phyloP scores from a whole-genome alignment of 2,329 filamentous ascomycete species.

The Teratosphaeria viscida region DNA sequence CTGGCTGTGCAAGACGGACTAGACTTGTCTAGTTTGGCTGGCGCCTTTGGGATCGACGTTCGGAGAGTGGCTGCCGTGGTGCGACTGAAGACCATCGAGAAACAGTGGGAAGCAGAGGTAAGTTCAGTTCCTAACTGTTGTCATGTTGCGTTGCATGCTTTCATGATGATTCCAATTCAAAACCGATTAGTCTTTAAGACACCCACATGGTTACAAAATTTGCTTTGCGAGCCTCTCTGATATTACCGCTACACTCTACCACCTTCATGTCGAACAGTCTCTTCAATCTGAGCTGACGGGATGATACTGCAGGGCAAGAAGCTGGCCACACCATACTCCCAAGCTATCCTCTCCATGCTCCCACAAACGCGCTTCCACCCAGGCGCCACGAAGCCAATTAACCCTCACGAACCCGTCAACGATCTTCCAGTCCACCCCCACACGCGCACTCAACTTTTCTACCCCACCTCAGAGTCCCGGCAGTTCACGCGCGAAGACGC shows the following conservation, averaged over 20 bases:
- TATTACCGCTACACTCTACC: conserved; percentile 2
- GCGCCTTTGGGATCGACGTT: conserved; percentile 68
- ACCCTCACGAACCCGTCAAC: conserved; percentile 51
- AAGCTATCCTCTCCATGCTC: conserved; percentile 69
- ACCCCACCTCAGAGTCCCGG: conserved; percentile 53
- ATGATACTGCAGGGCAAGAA: conserved; percentile 53
- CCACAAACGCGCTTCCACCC: conserved; percentile 49
- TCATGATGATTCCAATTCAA: conserved; percentile 61
- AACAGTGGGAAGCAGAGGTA: conserved; percentile 65
- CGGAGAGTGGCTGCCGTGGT: conserved; percentile 77
- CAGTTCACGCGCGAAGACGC: conserved; percentile 56
- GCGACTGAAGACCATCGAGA: conserved; percentile 75
- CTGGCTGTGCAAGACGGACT: conserved; percentile 55
- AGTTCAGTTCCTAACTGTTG: conserved; percentile 40
- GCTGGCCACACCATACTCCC: conserved; percentile 65
- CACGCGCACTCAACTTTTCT: conserved; percentile 47
- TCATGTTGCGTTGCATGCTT: conserved; percentile 4
- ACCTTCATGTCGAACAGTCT: conserved; percentile 1
- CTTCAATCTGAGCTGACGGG: not conserved
- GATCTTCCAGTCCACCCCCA: conserved; percentile 51
- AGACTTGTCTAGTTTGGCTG: conserved; percentile 66
- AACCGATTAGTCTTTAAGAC: conserved; percentile 99
- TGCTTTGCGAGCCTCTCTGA: conserved; percentile 71
- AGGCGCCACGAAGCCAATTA: conserved; percentile 20
- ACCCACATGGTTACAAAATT: conserved; percentile 74